Percentiles rank a stretch among this genome's conserved stretches.
phyloP scores from a whole-genome alignment of 305 asterid species.

The Nicotiana rustica region DNA sequence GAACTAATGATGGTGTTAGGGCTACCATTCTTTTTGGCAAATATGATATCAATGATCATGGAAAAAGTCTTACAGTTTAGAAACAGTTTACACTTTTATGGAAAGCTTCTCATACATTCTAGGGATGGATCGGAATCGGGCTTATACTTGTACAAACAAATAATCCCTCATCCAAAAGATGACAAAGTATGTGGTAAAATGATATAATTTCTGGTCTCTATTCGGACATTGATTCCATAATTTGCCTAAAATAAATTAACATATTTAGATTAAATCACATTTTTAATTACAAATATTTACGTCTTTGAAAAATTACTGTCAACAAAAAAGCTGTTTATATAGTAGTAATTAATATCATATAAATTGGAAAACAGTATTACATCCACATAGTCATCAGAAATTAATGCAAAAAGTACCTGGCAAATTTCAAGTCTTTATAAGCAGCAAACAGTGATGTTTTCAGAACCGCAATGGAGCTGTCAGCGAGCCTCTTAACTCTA shows the following conservation, averaged over 20 bases:
- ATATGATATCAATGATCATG: background rate
- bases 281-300: background rate
- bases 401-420: constrained; percentile 56
- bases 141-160: constrained; percentile 8
- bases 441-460: constrained; percentile 67
- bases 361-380: background rate
- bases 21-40: background rate
- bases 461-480: constrained; percentile 70
- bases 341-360: background rate
- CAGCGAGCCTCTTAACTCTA: constrained; percentile 77
- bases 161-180: background rate
- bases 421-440: constrained; percentile 71
- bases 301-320: background rate
- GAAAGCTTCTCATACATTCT: background rate
- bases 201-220: background rate
- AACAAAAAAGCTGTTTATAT: background rate
- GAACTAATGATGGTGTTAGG: constrained; percentile 3
- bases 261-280: background rate
- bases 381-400: background rate
- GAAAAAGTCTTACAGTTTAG: background rate
- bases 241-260: background rate
- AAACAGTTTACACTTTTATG: background rate
- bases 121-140: background rate
- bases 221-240: background rate
- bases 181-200: background rate